Base-by-base conservation (phyloP, 2,329 filamentous ascomycete species). In the Mollisia scopiformis region DNA sequence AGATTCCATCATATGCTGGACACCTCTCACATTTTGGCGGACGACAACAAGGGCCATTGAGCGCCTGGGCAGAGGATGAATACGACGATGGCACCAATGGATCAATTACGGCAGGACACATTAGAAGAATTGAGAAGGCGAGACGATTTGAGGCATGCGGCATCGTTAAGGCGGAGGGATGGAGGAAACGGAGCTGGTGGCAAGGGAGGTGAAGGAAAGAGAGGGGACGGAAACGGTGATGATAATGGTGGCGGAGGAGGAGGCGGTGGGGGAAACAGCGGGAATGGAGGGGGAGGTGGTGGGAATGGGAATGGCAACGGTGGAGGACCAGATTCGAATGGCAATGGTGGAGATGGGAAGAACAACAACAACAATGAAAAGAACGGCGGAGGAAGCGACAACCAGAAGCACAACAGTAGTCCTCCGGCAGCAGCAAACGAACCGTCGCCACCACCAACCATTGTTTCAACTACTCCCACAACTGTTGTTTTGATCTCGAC, bases 61-160 rank as follows among this genome's bases (percentile, higher is more conserved):
- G 58, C 56, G 58, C 58, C 63, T 64, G 62, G n/a, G 66, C 63
- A 67, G 68, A 68, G 61, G 62, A 72, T 72, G 69, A 69, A 69
- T 51, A 66, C 46, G 57, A 71, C 66, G 61, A 74, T 74, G 72
- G 68, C 72, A 59, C 71, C 71, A 50, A 54, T 69, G 35, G 67
- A 71, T 61, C 60, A 66, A 41, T 43, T 63, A 59, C 58, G 60
- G 28, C 60, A 64, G 16, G 41, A 49, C 37, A 52, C 63, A 10
- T 39, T 67, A 35, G 52, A 57, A 21, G 55, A 64, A 43, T 37
- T 66, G 54, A 58, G 33, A 19, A 55, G 49, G 55, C 65, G 61
- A 31, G 46, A 64, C 51, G 52, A 61, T 53, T 25, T 54, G 41
- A 16, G 30, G 13, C 50, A 69, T 43, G 56, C 57, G 55, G 53